A percentile compares a stretch with the other conserved stretches of the same genome.
Evolutionary conservation across 495 filamentous ascomycete genomes (phyloP).

Genomic region (Aspergillus cristatus): DNA sequence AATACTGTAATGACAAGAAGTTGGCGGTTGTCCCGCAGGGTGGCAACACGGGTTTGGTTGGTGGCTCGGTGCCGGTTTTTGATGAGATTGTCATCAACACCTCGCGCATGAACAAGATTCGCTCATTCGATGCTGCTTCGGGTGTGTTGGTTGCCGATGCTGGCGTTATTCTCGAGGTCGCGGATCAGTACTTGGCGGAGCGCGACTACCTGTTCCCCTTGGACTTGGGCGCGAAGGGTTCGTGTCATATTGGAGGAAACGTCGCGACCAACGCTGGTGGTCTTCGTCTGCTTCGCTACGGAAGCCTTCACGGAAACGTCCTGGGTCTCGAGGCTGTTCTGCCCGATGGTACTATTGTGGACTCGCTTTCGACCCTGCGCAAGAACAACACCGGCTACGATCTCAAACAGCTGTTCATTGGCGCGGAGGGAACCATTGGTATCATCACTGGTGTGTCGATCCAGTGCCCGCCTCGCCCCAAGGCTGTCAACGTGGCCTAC

Average conservation of each 20-base stretch:
- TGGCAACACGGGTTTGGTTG: slow-evolving; percentile 91
- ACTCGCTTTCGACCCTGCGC: slow-evolving; percentile 75
- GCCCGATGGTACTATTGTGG: slow-evolving; percentile 82
- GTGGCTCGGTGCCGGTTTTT: slow-evolving; percentile 90
- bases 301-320: slow-evolving; percentile 85
- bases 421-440: slow-evolving; percentile 87
- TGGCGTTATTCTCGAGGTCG: slow-evolving; percentile 81
- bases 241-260: slow-evolving; percentile 96
- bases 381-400: slow-evolving; percentile 99
- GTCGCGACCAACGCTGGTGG: slow-evolving; percentile 96
- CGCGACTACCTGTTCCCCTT: slow-evolving; percentile 82
- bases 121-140: slow-evolving; percentile 86
- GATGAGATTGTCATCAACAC: slow-evolving; percentile 95
- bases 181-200: slow-evolving; percentile 73
- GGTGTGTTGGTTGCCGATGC: slow-evolving; percentile 84
- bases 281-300: slow-evolving; percentile 81
- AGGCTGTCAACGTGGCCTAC: slow-evolving; percentile 82
- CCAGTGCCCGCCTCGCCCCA: slow-evolving; percentile 74
- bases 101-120: slow-evolving; percentile 78
- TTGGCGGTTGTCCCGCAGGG: slow-evolving; percentile 97
- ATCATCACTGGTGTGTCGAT: slow-evolving; percentile 88
- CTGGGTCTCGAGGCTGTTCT: slow-evolving; percentile 89
- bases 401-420: slow-evolving; percentile 95
- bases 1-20: slow-evolving; percentile 85
- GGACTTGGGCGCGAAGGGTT: slow-evolving; percentile 93